Evolutionary conservation across 2,329 filamentous ascomycete genomes (phyloP), one percentile per base, ranked within the genome.

Genomic region (Aspergillus alliaceus): DNA sequence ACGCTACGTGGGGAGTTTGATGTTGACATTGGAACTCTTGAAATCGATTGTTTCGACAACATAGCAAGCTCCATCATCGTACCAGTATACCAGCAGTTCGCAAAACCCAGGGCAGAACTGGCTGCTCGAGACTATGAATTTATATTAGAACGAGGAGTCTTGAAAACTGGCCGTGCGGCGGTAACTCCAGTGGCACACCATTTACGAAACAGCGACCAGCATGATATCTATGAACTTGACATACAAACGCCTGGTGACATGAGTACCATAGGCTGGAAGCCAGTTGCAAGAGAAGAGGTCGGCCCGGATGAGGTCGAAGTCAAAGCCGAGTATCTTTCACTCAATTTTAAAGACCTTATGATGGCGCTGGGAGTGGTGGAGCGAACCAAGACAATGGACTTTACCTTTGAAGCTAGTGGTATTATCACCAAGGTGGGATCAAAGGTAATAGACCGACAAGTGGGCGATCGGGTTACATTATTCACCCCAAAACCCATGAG

Each of bases 91-190:
- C 14, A 57, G 8, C 40, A 59, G 1, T 37, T 54, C 2, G 42
- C 22, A 20, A 32, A 1, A 6, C 32, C 37, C 32, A 32, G 39
- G 22, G 11, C 15, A 2, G 6, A 27, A 22, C 15, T 15, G 20
- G 3, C 14, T 1, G 24, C 37, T 14, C 58, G 48, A 7, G 58
- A 60, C n/a, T 51, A 51, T 22, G 73, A 76, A 53, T 74, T 68
- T 58, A 61, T 56, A 1, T 20, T 71, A 14, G 6, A 51, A 9
- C 40, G 71, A 32, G 63, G 63, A 4, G 46, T 42, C 8, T 34
- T 72, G 8, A 53, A 68, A n/a, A 56, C 72, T 32, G 54, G 60
- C 7, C 52, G 56, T 12, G 49, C 40, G 24, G n/a, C 6, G 9
- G 18, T 49, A 0, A 15, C 20, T 9, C 29, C 6, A 24, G 18